Percentiles rank a stretch among this genome's conserved stretches.
phyloP scores from a whole-genome alignment of 768 basidiomycete species.

The Neoboletus brunneissimus region DNA sequence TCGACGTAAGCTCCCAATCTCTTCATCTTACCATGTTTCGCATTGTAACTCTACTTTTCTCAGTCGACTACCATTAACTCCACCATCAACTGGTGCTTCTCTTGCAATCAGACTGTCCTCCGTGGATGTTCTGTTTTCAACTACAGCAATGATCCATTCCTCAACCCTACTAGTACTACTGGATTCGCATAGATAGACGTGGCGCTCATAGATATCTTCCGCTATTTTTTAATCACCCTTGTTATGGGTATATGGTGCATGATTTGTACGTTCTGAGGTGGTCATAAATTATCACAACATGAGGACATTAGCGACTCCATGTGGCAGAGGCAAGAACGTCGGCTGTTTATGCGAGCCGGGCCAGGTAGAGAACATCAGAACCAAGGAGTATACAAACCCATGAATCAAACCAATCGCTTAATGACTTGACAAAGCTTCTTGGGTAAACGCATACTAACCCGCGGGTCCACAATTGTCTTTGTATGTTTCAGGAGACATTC shows the following conservation, averaged over 20 bases:
- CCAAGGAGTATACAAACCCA: too few species aligned
- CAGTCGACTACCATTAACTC: slow-evolving; percentile 29
- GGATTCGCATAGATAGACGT: not conserved
- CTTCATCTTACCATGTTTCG: not conserved
- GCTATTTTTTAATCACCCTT: not conserved
- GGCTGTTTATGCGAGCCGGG: too few species aligned
- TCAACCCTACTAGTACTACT: slow-evolving; percentile 7
- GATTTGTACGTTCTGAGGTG: not conserved
- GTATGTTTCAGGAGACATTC: too few species aligned
- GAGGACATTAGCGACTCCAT: not conserved
- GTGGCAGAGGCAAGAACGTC: too few species aligned
- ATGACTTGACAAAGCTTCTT: too few species aligned
- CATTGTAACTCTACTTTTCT: not conserved
- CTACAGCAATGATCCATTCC: slow-evolving; percentile 29
- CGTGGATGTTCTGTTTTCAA: slow-evolving; percentile 34
- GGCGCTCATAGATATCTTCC: not conserved
- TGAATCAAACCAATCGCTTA: too few species aligned
- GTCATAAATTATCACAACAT: not conserved
- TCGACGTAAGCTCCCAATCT: slow-evolving; percentile 16
- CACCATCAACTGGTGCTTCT: slow-evolving; percentile 33
- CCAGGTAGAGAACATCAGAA: too few species aligned
- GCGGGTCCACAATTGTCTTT: too few species aligned
- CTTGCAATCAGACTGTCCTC: slow-evolving; percentile 34
- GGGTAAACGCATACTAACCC: too few species aligned
- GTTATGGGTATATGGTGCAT: not conserved